Percentiles rank a stretch among this genome's conserved stretches.
Conservation (phyloP, 148 eudicot genomes). For the Fallopia convolvulus region DNA sequence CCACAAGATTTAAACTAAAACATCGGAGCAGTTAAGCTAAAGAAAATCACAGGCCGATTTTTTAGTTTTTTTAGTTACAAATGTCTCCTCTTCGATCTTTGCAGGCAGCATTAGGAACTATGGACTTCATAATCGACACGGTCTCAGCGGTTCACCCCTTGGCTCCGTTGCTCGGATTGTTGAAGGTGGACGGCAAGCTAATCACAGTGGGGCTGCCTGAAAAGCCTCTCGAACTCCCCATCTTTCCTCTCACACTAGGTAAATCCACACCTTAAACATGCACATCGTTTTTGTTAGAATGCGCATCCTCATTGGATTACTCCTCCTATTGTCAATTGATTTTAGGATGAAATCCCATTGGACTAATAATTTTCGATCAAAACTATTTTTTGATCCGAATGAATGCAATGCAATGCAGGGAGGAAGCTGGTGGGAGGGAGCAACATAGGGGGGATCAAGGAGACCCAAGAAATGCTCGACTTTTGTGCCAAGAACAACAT, state of each 20-base stretch:
- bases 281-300: no score
- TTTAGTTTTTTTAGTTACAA: no score
- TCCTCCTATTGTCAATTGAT: no score
- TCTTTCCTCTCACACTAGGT: constrained; percentile 42
- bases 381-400: neutral
- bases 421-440: constrained; percentile 55
- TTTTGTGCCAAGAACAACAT: constrained; percentile 49
- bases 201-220: constrained; percentile 46
- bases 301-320: no score
- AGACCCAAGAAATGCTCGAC: constrained; percentile 66
- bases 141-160: constrained; percentile 54
- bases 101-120: constrained; percentile 54
- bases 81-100: neutral
- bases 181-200: constrained; percentile 58
- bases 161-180: constrained; percentile 44
- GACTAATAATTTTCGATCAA: neutral
- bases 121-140: constrained; percentile 70
- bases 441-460: constrained; percentile 52
- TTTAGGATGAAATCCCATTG: no score
- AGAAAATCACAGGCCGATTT: neutral
- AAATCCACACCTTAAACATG: constrained; percentile 9
- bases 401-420: constrained; percentile 17
- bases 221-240: constrained; percentile 52
- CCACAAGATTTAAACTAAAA: no score
- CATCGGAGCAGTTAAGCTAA: neutral